Evolutionary conservation across 23 red algal species (phyloP).

Genomic region (Gracilariopsis chorda): DNA sequence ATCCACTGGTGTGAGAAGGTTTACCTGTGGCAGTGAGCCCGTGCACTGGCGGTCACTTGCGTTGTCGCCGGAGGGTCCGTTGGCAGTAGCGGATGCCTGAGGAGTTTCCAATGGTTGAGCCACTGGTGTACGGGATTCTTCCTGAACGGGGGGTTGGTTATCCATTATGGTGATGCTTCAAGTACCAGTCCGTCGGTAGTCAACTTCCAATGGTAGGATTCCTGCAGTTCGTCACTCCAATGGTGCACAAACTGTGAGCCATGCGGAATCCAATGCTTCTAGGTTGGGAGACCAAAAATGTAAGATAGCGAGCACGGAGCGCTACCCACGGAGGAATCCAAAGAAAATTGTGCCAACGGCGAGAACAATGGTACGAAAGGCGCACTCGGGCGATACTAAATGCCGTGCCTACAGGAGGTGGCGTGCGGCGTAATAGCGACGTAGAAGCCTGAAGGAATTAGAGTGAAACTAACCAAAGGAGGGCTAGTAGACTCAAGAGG

Average conservation of each 20-base stretch:
- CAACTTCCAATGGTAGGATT: background rate
- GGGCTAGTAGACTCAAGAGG: no score
- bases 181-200: background rate
- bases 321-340: background rate
- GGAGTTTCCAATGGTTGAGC: background rate
- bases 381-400: background rate
- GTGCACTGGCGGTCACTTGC: background rate
- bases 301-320: background rate
- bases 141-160: background rate
- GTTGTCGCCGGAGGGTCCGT: background rate
- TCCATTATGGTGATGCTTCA: background rate
- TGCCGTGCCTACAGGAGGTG: no score
- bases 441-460: no score
- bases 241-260: background rate
- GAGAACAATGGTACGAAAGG: background rate
- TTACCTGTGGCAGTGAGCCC: no score
- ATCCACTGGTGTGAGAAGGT: background rate
- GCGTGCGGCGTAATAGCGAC: no score
- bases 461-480: no score
- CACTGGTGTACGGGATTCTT: background rate
- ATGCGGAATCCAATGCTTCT: no score
- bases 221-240: background rate
- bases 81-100: background rate
- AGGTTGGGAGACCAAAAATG: background rate
- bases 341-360: background rate